phyloP scores from a whole-genome alignment of 495 filamentous ascomycete species.

The Pseudoneurospora amorphoporcata region DNA sequence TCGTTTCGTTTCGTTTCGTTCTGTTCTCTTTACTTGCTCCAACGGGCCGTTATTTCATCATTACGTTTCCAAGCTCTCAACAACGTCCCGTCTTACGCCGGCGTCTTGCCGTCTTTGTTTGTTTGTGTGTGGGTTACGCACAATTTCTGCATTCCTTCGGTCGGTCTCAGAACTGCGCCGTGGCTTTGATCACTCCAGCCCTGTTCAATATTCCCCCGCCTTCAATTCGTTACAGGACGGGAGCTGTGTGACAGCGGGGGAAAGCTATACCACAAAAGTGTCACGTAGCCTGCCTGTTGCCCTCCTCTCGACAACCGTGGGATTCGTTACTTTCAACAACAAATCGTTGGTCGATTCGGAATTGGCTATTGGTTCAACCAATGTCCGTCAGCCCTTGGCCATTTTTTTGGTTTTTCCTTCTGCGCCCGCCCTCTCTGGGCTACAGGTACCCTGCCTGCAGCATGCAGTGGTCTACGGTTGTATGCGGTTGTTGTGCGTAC shows the following conservation, averaged over 20 bases:
- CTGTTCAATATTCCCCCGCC: not conserved
- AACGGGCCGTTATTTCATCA: not conserved
- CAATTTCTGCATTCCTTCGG: not conserved
- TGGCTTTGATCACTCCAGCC: not conserved
- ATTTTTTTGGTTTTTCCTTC: not conserved
- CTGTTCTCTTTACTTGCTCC: not conserved
- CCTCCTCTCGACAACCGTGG: not conserved
- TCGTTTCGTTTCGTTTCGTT: not conserved
- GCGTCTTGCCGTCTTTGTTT: not conserved
- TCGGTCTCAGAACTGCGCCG: not conserved
- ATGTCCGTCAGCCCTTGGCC: not conserved
- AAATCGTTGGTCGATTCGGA: not conserved
- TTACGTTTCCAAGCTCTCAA: not conserved
- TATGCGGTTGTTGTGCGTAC: not conserved
- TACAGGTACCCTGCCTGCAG: not conserved
- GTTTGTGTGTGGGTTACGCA: not conserved
- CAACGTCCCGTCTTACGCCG: not conserved
- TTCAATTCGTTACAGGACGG: not conserved
- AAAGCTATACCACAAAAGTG: not conserved
- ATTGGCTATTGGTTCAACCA: not conserved
- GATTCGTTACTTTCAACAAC: not conserved
- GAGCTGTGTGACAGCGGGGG: not conserved
- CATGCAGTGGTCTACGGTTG: too few relatives aligned
- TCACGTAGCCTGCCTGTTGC: not conserved
- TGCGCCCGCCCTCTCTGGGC: not conserved